Base-by-base conservation (phyloP, 306 rosid species). In the Spatholobus suberectus region DNA sequence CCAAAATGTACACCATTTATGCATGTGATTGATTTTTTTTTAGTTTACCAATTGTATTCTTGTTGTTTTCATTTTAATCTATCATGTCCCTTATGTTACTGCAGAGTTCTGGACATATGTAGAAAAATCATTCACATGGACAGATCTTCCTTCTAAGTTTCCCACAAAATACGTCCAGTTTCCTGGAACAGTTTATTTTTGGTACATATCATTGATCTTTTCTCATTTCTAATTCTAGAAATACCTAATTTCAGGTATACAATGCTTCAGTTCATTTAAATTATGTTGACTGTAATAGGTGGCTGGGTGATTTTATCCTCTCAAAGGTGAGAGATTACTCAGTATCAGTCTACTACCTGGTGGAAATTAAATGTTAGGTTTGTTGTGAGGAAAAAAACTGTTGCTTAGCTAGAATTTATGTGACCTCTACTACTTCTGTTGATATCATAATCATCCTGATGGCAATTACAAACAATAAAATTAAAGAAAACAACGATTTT, bases 241-340 rank as follows among this genome's bases (percentile, higher is more conserved):
- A 70, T 77, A 49, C 77, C 62, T 70, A 68, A 73, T 91, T 85
- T 87, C 95, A 94, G 98, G 91, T 94, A 70, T 89, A 94, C 82
- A 89, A 79, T 79, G 96, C 95, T 40, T 84, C 95, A 2, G 89
- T 96, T 69, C 99, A 96, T 90, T 75, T 94, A 15, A 96, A 96
- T 84, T 96, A 96, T 35, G 99, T 96, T 44, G 99, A 96, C 94
- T 96, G 99, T 81, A 96, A 79, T 88, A 92, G 99, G 83, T 96
- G 99, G 99, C 93, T 96, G 18, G 99, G 99, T 51, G 99, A 96
- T 83, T 94, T 92, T 82, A 84, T 96, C 55, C 97, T 96, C 71
- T 96, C 99, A 57, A 96, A 96, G 98, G 99, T 96, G 86, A 91
- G 85, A 59, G 27, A 11, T 75, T 66, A 24, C 79, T 70, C 85